Base-by-base conservation (phyloP, 441 rosid species). In the Pelargonium myrrhifolium region DNA sequence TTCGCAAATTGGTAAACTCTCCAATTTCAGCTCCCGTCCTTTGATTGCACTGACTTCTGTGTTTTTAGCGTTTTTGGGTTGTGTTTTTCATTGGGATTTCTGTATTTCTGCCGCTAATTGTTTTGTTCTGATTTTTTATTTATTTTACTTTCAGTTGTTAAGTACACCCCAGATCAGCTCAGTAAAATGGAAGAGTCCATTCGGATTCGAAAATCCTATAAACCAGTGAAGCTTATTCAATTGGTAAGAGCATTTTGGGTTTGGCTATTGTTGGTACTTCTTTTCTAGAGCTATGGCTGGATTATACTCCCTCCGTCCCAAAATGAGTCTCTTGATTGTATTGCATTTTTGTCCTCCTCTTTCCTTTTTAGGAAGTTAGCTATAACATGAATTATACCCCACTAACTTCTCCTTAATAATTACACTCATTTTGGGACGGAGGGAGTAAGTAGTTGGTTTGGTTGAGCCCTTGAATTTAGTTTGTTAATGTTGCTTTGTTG, bases 151-250 rank as follows among this genome's bases (percentile, higher is more conserved):
- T 63, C 74, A 92, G 99, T 69, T 76, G 88, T 82, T 64, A 86
- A 78, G 67, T 92, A 88, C 66, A 83, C 94, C 15, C 83, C 88
- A 28, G 92, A 85, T 76, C 97, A 92, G 96, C 83, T 89, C 79
- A 84, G 75, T 81, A 85, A 76, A 79, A 94, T 92, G 96, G 89
- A 88, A 81, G 98, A 92, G 73, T 90, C 97, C 14, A 72, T 80
- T 60, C 87, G 82, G 85, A 86, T 94, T 82, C 91, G 98, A 69
- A 87, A 84, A 78, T 86, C 84, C 0, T 85, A 83, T 65, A 77
- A 86, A 71, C 90, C 98, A 17, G 17, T 68, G 15, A 62, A 81
- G 79, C 94, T 94, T 69, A 61, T 86, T 77, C 73, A 81, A 77
- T 67, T 86, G 91, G 98, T 94, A 74, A 39, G 72, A 20, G 64